These are phyloP conservation scores for Bipolaris cookei DNA, from an alignment of 2,329 filamentous ascomycete genomes.

Conservation along the genomic window DNA sequence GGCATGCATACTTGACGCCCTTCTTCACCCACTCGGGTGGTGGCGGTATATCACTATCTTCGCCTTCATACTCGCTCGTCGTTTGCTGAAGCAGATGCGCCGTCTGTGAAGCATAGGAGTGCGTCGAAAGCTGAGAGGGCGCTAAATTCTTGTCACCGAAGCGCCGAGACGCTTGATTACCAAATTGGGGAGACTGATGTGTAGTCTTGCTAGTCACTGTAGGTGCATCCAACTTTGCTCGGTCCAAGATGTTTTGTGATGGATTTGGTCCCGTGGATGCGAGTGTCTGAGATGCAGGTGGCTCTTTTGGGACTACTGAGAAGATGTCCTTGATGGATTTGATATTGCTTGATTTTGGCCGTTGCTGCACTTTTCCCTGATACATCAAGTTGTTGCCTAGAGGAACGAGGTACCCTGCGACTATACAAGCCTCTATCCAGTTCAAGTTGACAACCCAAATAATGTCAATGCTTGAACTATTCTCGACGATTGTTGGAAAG, in stretches of 20 bases:
- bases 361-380: constrained; percentile 53
- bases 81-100: constrained; percentile 67
- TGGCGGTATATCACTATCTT: constrained; percentile 61
- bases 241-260: constrained; percentile 55
- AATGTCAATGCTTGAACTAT: constrained; percentile 30
- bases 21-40: constrained; percentile 73
- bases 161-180: constrained; percentile 33
- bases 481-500: constrained; percentile 25
- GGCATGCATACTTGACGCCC: constrained; percentile 75
- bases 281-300: constrained; percentile 27
- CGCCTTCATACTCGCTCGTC: constrained; percentile 77
- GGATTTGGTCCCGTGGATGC: constrained; percentile 29
- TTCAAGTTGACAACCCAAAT: constrained; percentile 60
- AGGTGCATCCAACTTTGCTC: constrained; percentile 59
- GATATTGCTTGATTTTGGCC: constrained; percentile 36
- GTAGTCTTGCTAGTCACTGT: constrained; percentile 18
- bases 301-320: constrained; percentile 8
- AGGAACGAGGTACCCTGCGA: constrained; percentile 53
- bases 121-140: constrained; percentile 24
- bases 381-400: constrained; percentile 60
- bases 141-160: constrained; percentile 45
- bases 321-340: constrained; percentile 30
- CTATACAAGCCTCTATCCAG: constrained; percentile 61
- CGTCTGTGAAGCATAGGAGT: constrained; percentile 25
- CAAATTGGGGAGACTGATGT: constrained; percentile 21